These are phyloP conservation scores for Talaromyces sp. DNA, from an alignment of 2,329 filamentous ascomycete species.

Conservation along the genomic window DNA sequence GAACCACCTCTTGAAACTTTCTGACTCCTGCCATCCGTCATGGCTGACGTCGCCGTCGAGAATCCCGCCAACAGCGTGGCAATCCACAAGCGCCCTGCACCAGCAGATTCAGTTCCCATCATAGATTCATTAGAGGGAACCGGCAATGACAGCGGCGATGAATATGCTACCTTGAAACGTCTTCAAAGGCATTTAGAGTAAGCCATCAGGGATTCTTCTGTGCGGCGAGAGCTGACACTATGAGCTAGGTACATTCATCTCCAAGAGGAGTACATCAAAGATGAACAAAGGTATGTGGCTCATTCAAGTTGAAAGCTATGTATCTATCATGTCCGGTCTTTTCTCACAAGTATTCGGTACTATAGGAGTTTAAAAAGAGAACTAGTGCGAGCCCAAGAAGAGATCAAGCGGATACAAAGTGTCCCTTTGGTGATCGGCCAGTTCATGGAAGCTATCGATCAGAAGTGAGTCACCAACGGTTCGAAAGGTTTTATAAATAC, in stretches of 20 bases:
- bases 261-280: constrained; percentile 99
- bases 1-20: not conserved
- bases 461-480: constrained; percentile 67
- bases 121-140: constrained; percentile 87
- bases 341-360: constrained; percentile 18
- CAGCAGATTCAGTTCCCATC: constrained; percentile 76
- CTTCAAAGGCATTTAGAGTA: constrained; percentile 94
- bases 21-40: constrained; percentile 39
- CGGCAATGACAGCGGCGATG: constrained; percentile 76
- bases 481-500: not conserved
- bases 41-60: constrained; percentile 87
- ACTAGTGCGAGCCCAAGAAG: constrained; percentile 93
- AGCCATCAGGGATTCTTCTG: constrained; percentile 29
- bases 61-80: constrained; percentile 69
- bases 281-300: constrained; percentile 76
- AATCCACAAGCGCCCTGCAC: constrained; percentile 76
- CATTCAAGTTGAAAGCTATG: not conserved
- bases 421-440: constrained; percentile 97
- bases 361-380: constrained; percentile 89
- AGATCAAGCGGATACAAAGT: constrained; percentile 99
- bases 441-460: constrained; percentile 99
- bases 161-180: constrained; percentile 95
- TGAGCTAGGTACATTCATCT: constrained; percentile 77
- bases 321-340: not conserved
- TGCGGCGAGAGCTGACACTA: constrained; percentile 2